Evolutionary conservation across 2,329 filamentous ascomycete genomes (phyloP).

Genomic region (Phoma herbarum): DNA sequence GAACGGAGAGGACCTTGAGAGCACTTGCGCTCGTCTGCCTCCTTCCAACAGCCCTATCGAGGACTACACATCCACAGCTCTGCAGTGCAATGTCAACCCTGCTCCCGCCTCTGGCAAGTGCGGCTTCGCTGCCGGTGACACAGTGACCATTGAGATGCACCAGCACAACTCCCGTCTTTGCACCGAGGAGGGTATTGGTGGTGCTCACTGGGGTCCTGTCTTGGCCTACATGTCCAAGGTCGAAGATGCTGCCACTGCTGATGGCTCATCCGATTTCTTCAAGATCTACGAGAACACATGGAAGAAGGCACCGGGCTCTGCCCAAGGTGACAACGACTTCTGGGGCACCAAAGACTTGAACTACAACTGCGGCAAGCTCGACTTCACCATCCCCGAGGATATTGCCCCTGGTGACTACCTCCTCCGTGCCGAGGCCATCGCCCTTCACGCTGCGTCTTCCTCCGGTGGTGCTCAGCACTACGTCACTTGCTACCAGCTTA

Average conservation of each 20-base stretch:
- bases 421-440: constrained; percentile 57
- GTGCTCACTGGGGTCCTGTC: constrained; percentile 62
- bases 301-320: constrained; percentile 40
- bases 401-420: constrained; percentile 56
- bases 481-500: constrained; percentile 57
- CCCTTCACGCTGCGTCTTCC: constrained; percentile 53
- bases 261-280: constrained; percentile 62
- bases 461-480: constrained; percentile 57
- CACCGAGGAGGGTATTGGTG: constrained; percentile 37
- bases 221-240: constrained; percentile 60
- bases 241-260: constrained; percentile 52
- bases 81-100: constrained; percentile 43
- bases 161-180: constrained; percentile 37
- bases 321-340: constrained; percentile 54
- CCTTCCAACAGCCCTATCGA: constrained; percentile 42
- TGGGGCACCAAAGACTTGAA: constrained; percentile 55
- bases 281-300: constrained; percentile 56
- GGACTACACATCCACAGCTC: constrained; percentile 42
- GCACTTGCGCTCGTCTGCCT: constrained; percentile 40
- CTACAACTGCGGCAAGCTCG: constrained; percentile 48
- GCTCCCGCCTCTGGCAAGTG: constrained; percentile 39
- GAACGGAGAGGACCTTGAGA: constrained; percentile 43
- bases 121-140: constrained; percentile 37
- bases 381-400: constrained; percentile 50
- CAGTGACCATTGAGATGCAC: constrained; percentile 45